Percentiles rank a stretch among this genome's conserved stretches.
Conservation (phyloP, 805 yeast species). For the Millerozyma miso region DNA sequence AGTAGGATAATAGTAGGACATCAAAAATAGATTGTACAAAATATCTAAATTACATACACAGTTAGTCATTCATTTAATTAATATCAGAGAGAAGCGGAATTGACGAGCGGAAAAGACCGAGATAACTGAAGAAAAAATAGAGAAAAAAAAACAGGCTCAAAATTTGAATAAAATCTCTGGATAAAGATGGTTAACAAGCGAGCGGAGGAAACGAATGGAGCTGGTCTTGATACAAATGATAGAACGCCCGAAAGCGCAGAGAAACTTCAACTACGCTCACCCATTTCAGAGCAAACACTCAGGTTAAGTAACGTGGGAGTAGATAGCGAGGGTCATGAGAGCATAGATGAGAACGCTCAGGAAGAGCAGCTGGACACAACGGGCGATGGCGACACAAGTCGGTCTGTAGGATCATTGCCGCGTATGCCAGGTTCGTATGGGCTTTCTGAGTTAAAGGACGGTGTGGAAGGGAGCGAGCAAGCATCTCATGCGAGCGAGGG, state of each 20-base stretch:
- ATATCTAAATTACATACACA: background rate
- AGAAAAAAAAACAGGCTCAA: background rate
- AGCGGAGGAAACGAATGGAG: background rate
- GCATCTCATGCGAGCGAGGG: conserved; percentile 3
- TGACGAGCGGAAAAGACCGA: background rate
- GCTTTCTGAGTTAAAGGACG: conserved; percentile 13
- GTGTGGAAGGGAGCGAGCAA: conserved; percentile 10
- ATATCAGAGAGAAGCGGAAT: background rate
- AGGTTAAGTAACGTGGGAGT: background rate
- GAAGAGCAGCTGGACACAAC: background rate
- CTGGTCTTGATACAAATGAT: background rate
- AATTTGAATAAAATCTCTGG: background rate
- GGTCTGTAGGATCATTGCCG: conserved; percentile 11
- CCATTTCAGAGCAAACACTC: background rate
- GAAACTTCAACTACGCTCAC: background rate
- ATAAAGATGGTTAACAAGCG: background rate
- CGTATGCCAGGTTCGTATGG: conserved; percentile 23
- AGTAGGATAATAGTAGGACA: background rate
- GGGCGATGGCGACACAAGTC: background rate
- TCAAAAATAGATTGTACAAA: background rate
- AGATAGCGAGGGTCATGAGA: background rate
- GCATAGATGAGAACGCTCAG: no score
- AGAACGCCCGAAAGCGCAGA: background rate
- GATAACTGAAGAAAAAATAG: background rate
- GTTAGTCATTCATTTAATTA: background rate